Conservation (phyloP, 2,329 filamentous ascomycete genomes). For the Torrubiellomyces zombiae region DNA sequence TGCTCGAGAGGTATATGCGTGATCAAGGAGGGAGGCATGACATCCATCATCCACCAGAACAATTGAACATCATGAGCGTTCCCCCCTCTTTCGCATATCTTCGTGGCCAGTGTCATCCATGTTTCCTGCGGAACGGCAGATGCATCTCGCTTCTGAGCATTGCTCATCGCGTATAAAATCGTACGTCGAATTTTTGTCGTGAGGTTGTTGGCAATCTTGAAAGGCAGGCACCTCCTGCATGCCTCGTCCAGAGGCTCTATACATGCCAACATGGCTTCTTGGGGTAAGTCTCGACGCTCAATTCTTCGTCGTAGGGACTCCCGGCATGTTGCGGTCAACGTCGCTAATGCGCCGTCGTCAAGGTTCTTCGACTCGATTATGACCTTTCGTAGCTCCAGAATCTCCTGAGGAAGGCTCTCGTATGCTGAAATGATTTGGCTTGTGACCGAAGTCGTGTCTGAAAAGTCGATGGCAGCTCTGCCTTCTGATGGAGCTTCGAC, state of each 20-base stretch:
- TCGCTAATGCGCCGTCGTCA: constrained; percentile 3
- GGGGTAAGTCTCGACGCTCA: constrained; percentile 4
- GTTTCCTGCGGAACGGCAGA: constrained; percentile 4
- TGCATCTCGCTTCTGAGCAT: constrained; percentile 3
- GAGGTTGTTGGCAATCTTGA: constrained; percentile 5
- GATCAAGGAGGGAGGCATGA: constrained; percentile 6
- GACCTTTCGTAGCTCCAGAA: constrained; percentile 4
- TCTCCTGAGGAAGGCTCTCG: constrained; percentile 4
- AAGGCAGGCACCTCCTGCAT: constrained; percentile 5
- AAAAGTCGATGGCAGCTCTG: background rate
- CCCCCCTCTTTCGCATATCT: constrained; percentile 4
- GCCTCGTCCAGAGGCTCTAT: constrained; percentile 8
- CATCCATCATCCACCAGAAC: constrained; percentile 6
- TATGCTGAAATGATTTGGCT: background rate
- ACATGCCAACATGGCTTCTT: constrained; percentile 4
- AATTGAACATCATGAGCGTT: constrained; percentile 7
- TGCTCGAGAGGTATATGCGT: constrained; percentile 4
- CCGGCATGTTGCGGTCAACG: constrained; percentile 3
- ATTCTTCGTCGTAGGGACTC: constrained; percentile 6
- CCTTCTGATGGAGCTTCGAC: constrained; percentile 7
- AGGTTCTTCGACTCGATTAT: constrained; percentile 3
- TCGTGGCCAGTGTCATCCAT: constrained; percentile 6
- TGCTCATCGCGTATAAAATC: constrained; percentile 6
- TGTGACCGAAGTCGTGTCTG: constrained; percentile 3
- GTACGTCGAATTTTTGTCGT: constrained; percentile 8